Evolutionary conservation across 805 yeast genomes (phyloP).

Genomic region (Candida nanaspora): DNA sequence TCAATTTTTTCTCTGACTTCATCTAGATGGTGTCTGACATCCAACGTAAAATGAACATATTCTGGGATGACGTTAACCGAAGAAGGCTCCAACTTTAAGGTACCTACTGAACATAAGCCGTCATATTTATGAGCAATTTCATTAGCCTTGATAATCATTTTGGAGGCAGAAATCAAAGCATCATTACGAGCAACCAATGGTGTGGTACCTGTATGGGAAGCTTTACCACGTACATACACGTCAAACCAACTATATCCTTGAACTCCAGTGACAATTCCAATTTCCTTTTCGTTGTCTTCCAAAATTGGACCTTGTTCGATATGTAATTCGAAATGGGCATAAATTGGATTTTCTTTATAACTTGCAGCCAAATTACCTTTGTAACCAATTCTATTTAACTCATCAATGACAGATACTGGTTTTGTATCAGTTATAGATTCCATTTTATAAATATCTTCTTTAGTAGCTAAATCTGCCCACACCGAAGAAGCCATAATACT

Average conservation of each 20-base stretch:
- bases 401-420: slow-evolving; percentile 44
- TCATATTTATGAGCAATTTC: slow-evolving; percentile 44
- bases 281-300: slow-evolving; percentile 45
- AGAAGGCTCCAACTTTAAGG: slow-evolving; percentile 48
- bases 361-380: slow-evolving; percentile 44
- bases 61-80: slow-evolving; percentile 66
- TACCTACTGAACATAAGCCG: slow-evolving; percentile 56
- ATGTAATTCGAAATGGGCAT: slow-evolving; percentile 68
- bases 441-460: slow-evolving; percentile 43
- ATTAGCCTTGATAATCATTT: slow-evolving; percentile 47
- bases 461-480: slow-evolving; percentile 47
- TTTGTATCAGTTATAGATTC: slow-evolving; percentile 46
- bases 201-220: slow-evolving; percentile 71
- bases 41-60: slow-evolving; percentile 51
- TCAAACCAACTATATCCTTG: slow-evolving; percentile 63
- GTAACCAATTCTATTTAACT: slow-evolving; percentile 56
- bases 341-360: slow-evolving; percentile 44
- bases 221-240: slow-evolving; percentile 50
- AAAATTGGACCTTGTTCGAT: slow-evolving; percentile 74
- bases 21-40: slow-evolving; percentile 49
- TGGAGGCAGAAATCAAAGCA: slow-evolving; percentile 51
- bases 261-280: slow-evolving; percentile 62
- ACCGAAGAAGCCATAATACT: slow-evolving; percentile 61
- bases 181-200: slow-evolving; percentile 57
- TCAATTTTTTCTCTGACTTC: slow-evolving; percentile 30